Conservation (phyloP, 2,329 filamentous ascomycete genomes). For the Fusarium solani-melongenae region DNA sequence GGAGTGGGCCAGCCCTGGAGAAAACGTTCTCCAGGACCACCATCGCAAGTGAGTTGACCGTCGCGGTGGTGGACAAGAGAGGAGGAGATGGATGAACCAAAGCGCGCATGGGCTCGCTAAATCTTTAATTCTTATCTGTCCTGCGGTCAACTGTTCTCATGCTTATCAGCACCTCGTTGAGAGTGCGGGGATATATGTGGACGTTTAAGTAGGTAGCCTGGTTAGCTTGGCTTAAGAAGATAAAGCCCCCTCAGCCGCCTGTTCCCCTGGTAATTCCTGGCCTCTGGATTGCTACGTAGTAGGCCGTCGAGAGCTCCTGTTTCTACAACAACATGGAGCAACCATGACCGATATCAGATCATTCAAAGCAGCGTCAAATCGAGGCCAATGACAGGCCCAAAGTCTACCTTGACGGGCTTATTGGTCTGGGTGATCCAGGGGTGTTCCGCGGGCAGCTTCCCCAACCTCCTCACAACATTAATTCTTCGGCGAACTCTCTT, state of each 20-base stretch:
- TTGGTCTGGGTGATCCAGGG: slow-evolving; percentile 9
- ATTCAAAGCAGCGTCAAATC: neutral
- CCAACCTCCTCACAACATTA: neutral
- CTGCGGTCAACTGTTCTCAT: neutral
- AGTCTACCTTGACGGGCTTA: slow-evolving; percentile 12
- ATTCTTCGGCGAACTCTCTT: neutral
- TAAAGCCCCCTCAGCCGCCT: neutral
- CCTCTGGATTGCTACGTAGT: neutral
- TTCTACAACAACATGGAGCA: neutral
- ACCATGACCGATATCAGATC: neutral
- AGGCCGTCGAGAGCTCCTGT: neutral
- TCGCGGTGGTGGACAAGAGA: neutral
- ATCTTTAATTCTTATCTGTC: neutral
- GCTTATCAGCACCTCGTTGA: neutral
- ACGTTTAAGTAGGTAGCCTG: neutral
- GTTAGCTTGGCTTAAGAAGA: neutral
- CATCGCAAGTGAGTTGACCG: neutral
- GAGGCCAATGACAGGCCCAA: slow-evolving; percentile 15
- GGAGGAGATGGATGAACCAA: neutral
- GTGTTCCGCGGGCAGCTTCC: neutral
- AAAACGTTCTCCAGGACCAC: neutral
- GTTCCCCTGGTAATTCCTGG: neutral
- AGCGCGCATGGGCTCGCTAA: neutral
- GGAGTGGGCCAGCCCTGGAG: slow-evolving; percentile 14
- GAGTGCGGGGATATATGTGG: neutral